Conservation (phyloP, 73 alveolate genomes). For the Stentor roeselii region DNA sequence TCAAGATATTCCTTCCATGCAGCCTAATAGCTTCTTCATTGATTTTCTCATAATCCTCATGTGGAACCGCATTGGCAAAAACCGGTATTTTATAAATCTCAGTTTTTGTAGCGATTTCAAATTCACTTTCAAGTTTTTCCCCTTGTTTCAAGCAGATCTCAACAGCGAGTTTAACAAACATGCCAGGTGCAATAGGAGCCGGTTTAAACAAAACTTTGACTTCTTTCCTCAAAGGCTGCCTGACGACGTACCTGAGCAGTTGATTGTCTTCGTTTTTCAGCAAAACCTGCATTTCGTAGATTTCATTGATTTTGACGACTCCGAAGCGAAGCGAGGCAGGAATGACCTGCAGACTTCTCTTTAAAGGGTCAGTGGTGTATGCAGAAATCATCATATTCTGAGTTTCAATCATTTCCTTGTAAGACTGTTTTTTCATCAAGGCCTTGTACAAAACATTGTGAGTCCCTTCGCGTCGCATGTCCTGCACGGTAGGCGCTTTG, state of each 20-base stretch:
- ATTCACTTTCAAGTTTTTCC: slow-evolving; percentile 34
- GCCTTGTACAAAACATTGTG: slow-evolving; percentile 86
- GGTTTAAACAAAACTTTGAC: slow-evolving; percentile 37
- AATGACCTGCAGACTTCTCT: slow-evolving; percentile 52
- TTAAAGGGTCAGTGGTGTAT: slow-evolving; percentile 81
- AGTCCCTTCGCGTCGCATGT: slow-evolving; percentile 90
- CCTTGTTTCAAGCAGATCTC: slow-evolving; percentile 31
- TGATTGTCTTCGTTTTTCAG: slow-evolving; percentile 65
- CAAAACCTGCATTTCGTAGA: slow-evolving; percentile 46
- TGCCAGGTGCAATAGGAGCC: slow-evolving; percentile 69
- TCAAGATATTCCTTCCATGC: slow-evolving; percentile 13
- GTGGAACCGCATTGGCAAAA: slow-evolving; percentile 41
- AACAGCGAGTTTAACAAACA: slow-evolving; percentile 40
- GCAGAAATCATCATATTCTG: slow-evolving; percentile 91
- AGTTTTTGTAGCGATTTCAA: slow-evolving; percentile 57
- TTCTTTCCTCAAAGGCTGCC: slow-evolving; percentile 44
- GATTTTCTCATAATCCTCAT: neutral
- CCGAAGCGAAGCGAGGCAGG: slow-evolving; percentile 58
- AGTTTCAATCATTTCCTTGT: slow-evolving; percentile 83
- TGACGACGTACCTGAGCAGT: slow-evolving; percentile 45
- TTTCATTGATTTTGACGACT: slow-evolving; percentile 40
- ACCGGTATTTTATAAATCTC: slow-evolving; percentile 63
- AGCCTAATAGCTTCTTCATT: slow-evolving; percentile 11
- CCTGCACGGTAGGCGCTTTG: slow-evolving; percentile 91
- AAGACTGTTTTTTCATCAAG: slow-evolving; percentile 81